A percentile compares a stretch with the other conserved stretches of the same genome.
These are phyloP conservation scores for Rhodotorula sp. DNA, from an alignment of 1,284 basidiomycete genomes.

Conservation along the genomic window DNA sequence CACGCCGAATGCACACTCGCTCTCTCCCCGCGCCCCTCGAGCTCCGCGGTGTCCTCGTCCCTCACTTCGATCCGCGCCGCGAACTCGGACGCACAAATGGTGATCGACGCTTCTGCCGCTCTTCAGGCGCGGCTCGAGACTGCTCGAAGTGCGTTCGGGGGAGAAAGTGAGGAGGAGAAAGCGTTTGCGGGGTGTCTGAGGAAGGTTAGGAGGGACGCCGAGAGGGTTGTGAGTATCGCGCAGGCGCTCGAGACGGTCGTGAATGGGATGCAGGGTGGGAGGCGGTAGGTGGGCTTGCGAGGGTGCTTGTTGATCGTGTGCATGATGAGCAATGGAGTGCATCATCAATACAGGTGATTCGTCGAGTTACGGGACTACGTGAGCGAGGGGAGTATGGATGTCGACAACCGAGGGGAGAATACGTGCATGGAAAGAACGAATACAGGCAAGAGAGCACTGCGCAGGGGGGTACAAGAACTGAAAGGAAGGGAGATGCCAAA, in stretches of 20 bases:
- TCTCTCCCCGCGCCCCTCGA: constrained; percentile 8
- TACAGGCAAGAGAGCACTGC: no score
- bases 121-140: constrained; percentile 34
- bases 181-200: constrained; percentile 13
- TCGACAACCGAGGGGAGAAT: not conserved
- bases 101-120: constrained; percentile 15
- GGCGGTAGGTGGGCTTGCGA: not conserved
- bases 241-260: constrained; percentile 4
- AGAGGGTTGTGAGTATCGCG: constrained; percentile 17
- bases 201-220: constrained; percentile 20
- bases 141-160: not conserved
- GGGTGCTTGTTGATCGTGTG: no score
- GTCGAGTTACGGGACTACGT: not conserved
- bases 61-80: constrained; percentile 34
- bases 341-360: not conserved
- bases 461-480: not conserved
- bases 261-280: not conserved
- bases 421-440: not conserved
- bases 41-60: constrained; percentile 1
- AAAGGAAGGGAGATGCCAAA: not conserved
- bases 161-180: not conserved
- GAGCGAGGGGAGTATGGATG: no score
- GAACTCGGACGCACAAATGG: constrained; percentile 26
- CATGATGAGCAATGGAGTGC: not conserved
- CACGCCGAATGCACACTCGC: constrained; percentile 37